A percentile compares a stretch with the other conserved stretches of the same genome.
Evolutionary conservation across 768 basidiomycete genomes (phyloP).

Genomic region (Lactarius indigo): DNA sequence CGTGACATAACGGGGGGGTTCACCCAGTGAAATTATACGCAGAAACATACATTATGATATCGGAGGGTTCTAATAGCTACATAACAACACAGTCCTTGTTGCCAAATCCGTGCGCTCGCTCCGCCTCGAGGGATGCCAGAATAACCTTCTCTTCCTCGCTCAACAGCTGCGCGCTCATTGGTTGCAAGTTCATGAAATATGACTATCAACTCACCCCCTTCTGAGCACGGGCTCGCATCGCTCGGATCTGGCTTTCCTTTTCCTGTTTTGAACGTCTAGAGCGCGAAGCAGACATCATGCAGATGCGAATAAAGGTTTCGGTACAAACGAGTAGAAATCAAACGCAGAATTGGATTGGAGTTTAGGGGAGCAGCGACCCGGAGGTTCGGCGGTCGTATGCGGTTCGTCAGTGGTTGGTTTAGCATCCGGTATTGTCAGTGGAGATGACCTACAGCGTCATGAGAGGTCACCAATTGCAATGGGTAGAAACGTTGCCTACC

Average conservation of each 20-base stretch:
- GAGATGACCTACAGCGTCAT: slow-evolving; percentile 56
- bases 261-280: slow-evolving; percentile 71
- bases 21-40: neutral
- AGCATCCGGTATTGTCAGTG: slow-evolving; percentile 28
- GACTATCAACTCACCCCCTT: slow-evolving; percentile 57
- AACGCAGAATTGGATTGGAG: slow-evolving; percentile 34
- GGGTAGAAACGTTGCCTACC: slow-evolving; percentile 48
- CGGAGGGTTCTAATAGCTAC: slow-evolving; percentile 35
- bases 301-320: slow-evolving; percentile 61
- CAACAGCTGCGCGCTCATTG: slow-evolving; percentile 40
- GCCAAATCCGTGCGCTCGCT: slow-evolving; percentile 34
- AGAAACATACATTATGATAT: slow-evolving; percentile 1
- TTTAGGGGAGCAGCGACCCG: slow-evolving; percentile 31
- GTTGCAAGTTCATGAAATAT: slow-evolving; percentile 15
- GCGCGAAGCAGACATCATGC: slow-evolving; percentile 47
- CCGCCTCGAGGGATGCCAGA: slow-evolving; percentile 51
- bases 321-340: slow-evolving; percentile 51
- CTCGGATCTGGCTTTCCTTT: slow-evolving; percentile 63
- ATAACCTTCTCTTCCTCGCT: slow-evolving; percentile 62
- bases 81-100: slow-evolving; percentile 53
- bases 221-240: slow-evolving; percentile 67
- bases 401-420: slow-evolving; percentile 26
- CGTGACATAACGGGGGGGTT: neutral
- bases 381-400: slow-evolving; percentile 25
- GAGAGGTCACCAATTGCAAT: slow-evolving; percentile 41